Evolutionary conservation across 495 filamentous ascomycete genomes (phyloP), one percentile per base, ranked within the genome.

Genomic region (Lophium mytilinum): DNA sequence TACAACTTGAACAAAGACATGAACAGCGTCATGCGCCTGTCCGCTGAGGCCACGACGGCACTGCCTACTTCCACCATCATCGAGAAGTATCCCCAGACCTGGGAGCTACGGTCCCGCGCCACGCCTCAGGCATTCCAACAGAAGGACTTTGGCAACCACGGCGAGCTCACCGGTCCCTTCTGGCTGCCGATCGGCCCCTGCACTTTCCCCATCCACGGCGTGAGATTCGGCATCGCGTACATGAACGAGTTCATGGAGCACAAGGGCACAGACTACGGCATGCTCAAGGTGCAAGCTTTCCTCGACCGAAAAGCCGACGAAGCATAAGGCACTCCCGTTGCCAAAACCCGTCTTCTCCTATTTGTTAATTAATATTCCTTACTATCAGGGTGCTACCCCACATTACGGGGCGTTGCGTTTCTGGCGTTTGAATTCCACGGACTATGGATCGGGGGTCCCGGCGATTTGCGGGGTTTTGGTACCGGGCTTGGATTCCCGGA

Each of bases 161-260:
- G 37, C 46, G 52, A 56, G 21, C 55, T 65, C 3, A 50, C 43
- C 4, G 62, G 62, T 11, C 58, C 62, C 0, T 65, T 58, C 36
- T 61, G 55, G 17, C 62, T 65, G 1, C 62, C 62, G 8, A 45
- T 65, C 18, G 14, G 19, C 9, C 46, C 12, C 18, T 58, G 56
- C 35, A 65, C 58, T 1, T 58, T 58, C 3, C 62, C 62, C 3
- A 54, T 65, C 40, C 62, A 65, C 43, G 55, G 55, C 11, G 62
- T 65, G 5, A 50, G 62, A 11, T 65, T 65, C 50, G 62, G 58
- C 9, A 30, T 61, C 15, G 45, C 42, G 40, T 50, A 61, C 18
- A 54, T 65, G 30, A 24, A 36, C 4, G 62, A 65, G 48, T 58
- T 45, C 50, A 43, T 46, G 42, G 52, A 55, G 17, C 58, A 57